Conservation (phyloP, 257 asterid species). For the Solanum clarkiae region DNA sequence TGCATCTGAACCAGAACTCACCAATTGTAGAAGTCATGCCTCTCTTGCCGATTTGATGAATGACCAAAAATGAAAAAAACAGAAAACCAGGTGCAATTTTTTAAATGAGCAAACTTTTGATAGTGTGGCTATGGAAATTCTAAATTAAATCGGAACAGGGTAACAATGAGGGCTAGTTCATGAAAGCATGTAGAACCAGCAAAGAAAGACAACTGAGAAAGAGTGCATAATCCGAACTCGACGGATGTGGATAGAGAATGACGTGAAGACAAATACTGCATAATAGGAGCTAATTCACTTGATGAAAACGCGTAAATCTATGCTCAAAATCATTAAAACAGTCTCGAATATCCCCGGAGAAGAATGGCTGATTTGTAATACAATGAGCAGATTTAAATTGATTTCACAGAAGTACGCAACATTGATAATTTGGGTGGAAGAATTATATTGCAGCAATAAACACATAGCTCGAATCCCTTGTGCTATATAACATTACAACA, state of each 20-base stretch:
- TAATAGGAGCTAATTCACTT: too few species aligned
- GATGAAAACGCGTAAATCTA: too few species aligned
- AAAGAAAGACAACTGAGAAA: conserved; percentile 80
- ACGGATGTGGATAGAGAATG: conserved; percentile 22
- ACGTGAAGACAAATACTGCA: conserved; percentile 13
- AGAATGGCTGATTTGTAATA: too few species aligned
- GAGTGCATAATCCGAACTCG: conserved; percentile 69
- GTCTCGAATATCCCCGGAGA: too few species aligned
- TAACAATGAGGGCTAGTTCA: conserved; percentile 20
- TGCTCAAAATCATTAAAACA: too few species aligned
- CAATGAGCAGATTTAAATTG: too few species aligned
- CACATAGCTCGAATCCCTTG: too few species aligned
- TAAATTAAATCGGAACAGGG: background rate
- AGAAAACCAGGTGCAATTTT: background rate
- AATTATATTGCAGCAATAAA: too few species aligned
- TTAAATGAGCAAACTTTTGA: background rate
- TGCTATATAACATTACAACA: too few species aligned
- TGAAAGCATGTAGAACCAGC: conserved; percentile 82
- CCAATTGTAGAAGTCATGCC: conserved; percentile 28
- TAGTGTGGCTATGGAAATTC: background rate
- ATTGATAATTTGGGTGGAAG: too few species aligned
- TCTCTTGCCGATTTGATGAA: background rate
- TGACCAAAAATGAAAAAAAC: background rate
- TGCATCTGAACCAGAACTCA: conserved; percentile 29
- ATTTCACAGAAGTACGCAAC: too few species aligned